Percentiles rank a stretch among this genome's conserved stretches.
Conservation (phyloP, 1,139 yeast species). For the Blastobotrys apis region DNA sequence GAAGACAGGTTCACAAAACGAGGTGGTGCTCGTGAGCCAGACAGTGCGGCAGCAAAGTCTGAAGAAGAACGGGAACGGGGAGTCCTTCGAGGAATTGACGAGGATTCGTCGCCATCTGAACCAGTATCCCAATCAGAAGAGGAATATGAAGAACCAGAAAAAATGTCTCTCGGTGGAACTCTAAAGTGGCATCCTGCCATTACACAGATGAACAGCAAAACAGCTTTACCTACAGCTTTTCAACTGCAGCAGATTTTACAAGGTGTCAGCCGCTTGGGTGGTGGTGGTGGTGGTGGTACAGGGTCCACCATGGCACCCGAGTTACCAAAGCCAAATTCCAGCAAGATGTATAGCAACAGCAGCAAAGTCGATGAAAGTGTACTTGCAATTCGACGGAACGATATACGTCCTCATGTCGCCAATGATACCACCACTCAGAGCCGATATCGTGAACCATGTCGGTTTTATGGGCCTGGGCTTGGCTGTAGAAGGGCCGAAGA, state of each 20-base stretch:
- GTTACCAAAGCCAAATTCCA: slow-evolving; percentile 1
- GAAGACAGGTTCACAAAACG: slow-evolving; percentile 18
- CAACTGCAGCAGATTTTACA: no score
- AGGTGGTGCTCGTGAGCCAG: slow-evolving; percentile 30
- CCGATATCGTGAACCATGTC: slow-evolving; percentile 21
- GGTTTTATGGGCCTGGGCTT: slow-evolving; percentile 10
- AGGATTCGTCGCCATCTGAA: slow-evolving; percentile 6
- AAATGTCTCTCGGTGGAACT: neutral
- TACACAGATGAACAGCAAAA: neutral
- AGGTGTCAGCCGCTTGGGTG: no score
- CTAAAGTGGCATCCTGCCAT: neutral
- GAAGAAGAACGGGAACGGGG: slow-evolving; percentile 8
- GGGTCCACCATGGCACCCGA: no score
- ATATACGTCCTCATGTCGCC: slow-evolving; percentile 23
- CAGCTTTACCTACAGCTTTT: no score
- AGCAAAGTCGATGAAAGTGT: no score
- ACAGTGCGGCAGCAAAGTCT: slow-evolving; percentile 2
- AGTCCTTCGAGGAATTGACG: slow-evolving; percentile 2
- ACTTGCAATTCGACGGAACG: slow-evolving; percentile 17
- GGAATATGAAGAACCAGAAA: neutral
- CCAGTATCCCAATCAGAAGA: slow-evolving; percentile 3
- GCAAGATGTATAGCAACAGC: no score
- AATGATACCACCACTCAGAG: slow-evolving; percentile 17
- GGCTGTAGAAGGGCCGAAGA: slow-evolving; percentile 22
- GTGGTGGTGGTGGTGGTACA: no score